Evolutionary conservation across 2,329 filamentous ascomycete genomes (phyloP).

Genomic region (Fusarium proliferatum): DNA sequence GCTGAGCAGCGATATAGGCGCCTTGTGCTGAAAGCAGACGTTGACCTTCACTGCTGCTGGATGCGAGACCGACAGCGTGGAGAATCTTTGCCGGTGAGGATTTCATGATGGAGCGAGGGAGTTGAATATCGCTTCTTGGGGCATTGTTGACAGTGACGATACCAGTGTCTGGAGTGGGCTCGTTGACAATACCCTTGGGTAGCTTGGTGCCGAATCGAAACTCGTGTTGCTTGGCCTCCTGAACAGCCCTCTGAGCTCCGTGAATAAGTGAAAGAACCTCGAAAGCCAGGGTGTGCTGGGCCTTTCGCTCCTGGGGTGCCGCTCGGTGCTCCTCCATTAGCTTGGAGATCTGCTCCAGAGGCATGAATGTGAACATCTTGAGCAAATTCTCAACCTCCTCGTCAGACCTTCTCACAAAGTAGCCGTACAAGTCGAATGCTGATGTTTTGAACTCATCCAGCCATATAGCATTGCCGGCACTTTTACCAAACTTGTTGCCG

Average conservation of each 20-base stretch:
- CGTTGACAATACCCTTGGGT: conserved; percentile 45
- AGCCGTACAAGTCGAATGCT: conserved; percentile 88
- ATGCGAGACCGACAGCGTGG: conserved; percentile 67
- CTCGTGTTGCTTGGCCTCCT: conserved; percentile 67
- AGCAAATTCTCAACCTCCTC: conserved; percentile 83
- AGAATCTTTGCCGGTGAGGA: conserved; percentile 70
- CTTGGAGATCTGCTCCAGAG: conserved; percentile 72
- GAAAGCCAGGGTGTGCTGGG: conserved; percentile 84
- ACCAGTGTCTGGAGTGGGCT: conserved; percentile 45
- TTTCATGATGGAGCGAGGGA: conserved; percentile 68
- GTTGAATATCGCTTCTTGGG: conserved; percentile 64
- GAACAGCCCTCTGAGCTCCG: conserved; percentile 71
- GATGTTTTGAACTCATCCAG: conserved; percentile 84
- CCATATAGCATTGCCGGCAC: conserved; percentile 93
- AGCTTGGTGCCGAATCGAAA: conserved; percentile 58
- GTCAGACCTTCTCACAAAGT: conserved; percentile 86
- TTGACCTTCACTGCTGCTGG: conserved; percentile 67
- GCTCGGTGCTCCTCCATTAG: conserved; percentile 75
- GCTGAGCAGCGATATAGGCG: conserved; percentile 69
- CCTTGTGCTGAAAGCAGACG: conserved; percentile 66
- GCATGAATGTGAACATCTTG: conserved; percentile 91
- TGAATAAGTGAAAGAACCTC: conserved; percentile 87
- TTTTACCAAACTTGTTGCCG: conserved; percentile 95
- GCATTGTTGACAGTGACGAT: conserved; percentile 59
- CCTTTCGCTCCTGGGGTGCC: conserved; percentile 77